phyloP scores from a whole-genome alignment of 148 eudicot genomes.

The Persicaria tinctoria region DNA sequence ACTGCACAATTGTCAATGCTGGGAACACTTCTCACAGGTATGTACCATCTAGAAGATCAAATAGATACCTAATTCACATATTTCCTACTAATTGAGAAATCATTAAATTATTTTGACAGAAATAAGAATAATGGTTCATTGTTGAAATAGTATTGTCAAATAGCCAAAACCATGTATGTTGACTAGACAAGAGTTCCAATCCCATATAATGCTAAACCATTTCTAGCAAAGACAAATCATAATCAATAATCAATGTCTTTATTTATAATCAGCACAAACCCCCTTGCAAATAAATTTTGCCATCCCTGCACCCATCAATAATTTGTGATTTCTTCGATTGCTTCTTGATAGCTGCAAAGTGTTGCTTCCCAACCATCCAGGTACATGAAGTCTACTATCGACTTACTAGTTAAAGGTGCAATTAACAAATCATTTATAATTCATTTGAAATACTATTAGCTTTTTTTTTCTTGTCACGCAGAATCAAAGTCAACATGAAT shows the following conservation, averaged over 20 bases:
- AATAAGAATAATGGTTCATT: neutral
- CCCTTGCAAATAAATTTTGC: constrained; percentile 89
- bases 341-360: constrained; percentile 66
- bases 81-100: neutral
- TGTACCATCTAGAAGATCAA: neutral
- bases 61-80: neutral
- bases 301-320: constrained; percentile 95
- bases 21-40: neutral
- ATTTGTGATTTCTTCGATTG: constrained; percentile 76
- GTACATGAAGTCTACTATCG: neutral
- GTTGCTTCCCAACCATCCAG: neutral
- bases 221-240: neutral
- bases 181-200: neutral
- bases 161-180: neutral
- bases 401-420: constrained; percentile 1
- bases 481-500: neutral
- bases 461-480: neutral
- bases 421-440: neutral
- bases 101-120: neutral
- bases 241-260: neutral
- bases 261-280: constrained; percentile 33
- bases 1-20: neutral
- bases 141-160: neutral
- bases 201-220: neutral
- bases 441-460: neutral